A percentile compares a stretch with the other conserved stretches of the same genome.
Evolutionary conservation across 2,329 filamentous ascomycete species (phyloP).

Genomic region (Sporothrix protearum): DNA sequence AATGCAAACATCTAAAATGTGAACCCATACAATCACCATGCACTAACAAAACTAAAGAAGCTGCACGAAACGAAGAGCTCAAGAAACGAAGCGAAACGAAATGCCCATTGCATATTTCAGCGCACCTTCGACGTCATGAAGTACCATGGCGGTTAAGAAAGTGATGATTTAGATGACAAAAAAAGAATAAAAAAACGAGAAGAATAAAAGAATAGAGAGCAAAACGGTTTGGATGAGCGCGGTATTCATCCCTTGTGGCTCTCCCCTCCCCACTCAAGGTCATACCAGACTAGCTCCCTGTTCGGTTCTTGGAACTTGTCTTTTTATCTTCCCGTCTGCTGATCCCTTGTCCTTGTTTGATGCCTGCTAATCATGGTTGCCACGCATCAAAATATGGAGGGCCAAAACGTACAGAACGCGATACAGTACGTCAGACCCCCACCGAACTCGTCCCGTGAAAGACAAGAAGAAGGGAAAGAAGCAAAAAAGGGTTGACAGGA

Average conservation of each 20-base stretch:
- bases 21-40: background rate
- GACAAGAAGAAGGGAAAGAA: background rate
- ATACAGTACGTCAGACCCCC: constrained; percentile 11
- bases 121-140: background rate
- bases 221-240: background rate
- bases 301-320: constrained; percentile 18
- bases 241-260: background rate
- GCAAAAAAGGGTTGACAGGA: background rate
- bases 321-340: constrained; percentile 17
- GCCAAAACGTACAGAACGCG: constrained; percentile 18
- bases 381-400: constrained; percentile 20
- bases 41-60: background rate
- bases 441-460: constrained; percentile 4
- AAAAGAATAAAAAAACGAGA: background rate
- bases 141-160: background rate
- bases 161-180: constrained; percentile 4
- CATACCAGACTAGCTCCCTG: constrained; percentile 17
- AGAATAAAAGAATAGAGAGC: background rate
- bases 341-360: constrained; percentile 22
- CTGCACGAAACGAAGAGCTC: background rate
- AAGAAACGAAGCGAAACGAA: background rate
- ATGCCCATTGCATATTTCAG: background rate
- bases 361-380: constrained; percentile 21
- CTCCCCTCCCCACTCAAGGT: constrained; percentile 13
- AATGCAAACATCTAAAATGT: background rate